These are phyloP conservation scores for Peniophora sp. DNA, from an alignment of 1,284 basidiomycete species.

Conservation along the genomic window DNA sequence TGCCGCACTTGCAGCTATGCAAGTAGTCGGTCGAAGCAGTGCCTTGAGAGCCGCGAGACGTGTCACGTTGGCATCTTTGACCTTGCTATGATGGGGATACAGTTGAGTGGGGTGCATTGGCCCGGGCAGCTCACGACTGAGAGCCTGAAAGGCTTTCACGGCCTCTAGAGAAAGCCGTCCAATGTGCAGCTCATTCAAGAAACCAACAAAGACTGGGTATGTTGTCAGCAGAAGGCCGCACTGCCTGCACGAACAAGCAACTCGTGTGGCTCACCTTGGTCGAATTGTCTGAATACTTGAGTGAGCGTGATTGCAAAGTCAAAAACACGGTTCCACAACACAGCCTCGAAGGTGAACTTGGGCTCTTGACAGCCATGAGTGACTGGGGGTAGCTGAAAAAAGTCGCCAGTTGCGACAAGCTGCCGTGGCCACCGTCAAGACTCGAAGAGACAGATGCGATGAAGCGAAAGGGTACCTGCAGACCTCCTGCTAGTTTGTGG, in stretches of 20 bases:
- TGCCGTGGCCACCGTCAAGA: neutral
- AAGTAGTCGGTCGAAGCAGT: neutral
- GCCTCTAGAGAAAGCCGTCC: neutral
- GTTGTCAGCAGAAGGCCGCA: neutral
- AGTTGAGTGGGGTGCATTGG: neutral
- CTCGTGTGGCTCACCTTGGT: neutral
- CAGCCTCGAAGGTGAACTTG: neutral
- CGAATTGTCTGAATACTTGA: neutral
- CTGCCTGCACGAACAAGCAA: neutral
- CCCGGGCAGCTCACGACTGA: neutral
- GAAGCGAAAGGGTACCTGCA: too few species aligned
- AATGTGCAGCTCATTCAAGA: neutral
- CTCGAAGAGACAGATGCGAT: neutral
- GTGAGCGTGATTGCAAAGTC: neutral
- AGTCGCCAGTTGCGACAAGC: neutral
- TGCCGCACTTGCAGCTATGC: neutral
- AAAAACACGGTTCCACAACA: neutral
- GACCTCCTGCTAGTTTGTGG: too few species aligned
- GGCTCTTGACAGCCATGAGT: neutral
- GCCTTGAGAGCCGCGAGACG: neutral
- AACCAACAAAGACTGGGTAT: neutral
- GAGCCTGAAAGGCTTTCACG: neutral
- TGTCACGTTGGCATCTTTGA: neutral
- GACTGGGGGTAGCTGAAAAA: neutral
- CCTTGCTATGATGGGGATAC: neutral